Evolutionary conservation across 192 early-diverging fungal species (phyloP).

Genomic region (Gonapodya sp.): DNA sequence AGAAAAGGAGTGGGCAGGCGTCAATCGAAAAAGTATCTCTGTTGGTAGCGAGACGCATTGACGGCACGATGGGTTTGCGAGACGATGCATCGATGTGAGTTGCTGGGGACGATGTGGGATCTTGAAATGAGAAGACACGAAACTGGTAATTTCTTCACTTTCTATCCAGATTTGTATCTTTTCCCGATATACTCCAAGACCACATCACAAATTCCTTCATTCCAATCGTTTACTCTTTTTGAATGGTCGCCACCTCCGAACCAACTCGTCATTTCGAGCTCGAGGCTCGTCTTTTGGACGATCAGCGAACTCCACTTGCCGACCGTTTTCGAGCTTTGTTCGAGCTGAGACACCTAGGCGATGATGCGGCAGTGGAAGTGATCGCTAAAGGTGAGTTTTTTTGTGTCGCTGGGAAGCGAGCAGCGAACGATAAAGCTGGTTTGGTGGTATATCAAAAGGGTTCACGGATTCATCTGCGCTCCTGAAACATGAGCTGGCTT

Average conservation of each 20-base stretch:
- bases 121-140: background rate
- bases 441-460: too few species aligned
- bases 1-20: too few species aligned
- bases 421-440: too few species aligned
- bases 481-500: conserved; percentile 92
- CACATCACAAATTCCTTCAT: background rate
- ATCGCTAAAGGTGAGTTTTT: conserved; percentile 58
- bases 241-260: background rate
- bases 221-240: background rate
- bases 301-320: conserved; percentile 38
- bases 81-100: too few species aligned
- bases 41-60: too few species aligned
- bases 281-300: background rate
- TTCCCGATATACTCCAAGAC: background rate
- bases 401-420: too few species aligned
- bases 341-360: conserved; percentile 73
- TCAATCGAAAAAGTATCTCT: too few species aligned
- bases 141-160: too few species aligned
- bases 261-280: background rate
- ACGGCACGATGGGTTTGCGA: too few species aligned
- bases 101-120: background rate
- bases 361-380: conserved; percentile 65
- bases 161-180: too few species aligned
- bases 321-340: conserved; percentile 90
- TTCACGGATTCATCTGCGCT: conserved; percentile 76